A percentile compares a stretch with the other conserved stretches of the same genome.
Evolutionary conservation across 176 grass and related monocot genomes (phyloP).

Genomic region (Olyra latifolia): DNA sequence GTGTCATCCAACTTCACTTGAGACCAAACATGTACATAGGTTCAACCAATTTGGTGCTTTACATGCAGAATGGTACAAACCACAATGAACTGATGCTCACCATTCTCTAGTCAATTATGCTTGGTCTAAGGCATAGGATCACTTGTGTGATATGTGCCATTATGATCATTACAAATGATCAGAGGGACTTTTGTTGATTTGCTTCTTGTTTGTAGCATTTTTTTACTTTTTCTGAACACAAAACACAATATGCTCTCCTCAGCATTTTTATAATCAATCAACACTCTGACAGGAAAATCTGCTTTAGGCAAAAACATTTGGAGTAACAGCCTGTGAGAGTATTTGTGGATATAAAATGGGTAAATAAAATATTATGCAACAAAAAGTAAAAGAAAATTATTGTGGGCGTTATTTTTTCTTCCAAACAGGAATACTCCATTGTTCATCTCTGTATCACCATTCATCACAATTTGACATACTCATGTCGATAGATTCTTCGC

Average conservation of each 20-base stretch:
- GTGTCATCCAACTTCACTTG: background rate
- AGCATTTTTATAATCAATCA: conserved; percentile 3
- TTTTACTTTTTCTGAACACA: background rate
- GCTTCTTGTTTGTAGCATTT: background rate
- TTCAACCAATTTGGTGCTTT: background rate
- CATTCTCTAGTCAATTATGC: background rate
- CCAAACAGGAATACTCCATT: background rate
- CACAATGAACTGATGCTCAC: background rate
- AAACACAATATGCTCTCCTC: background rate
- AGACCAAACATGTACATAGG: background rate
- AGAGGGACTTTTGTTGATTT: background rate
- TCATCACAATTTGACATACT: background rate
- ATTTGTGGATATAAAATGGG: background rate
- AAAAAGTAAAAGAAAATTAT: background rate
- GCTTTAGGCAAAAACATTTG: background rate
- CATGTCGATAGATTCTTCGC: background rate
- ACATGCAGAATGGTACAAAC: background rate
- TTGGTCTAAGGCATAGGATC: background rate
- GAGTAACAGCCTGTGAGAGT: background rate
- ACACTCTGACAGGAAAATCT: background rate
- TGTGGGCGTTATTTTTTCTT: background rate
- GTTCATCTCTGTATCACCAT: background rate
- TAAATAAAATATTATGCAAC: background rate
- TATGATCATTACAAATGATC: background rate
- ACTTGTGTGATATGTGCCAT: background rate